Conservation (phyloP, 305 asterid genomes). For the Fraxinus baroniana region DNA sequence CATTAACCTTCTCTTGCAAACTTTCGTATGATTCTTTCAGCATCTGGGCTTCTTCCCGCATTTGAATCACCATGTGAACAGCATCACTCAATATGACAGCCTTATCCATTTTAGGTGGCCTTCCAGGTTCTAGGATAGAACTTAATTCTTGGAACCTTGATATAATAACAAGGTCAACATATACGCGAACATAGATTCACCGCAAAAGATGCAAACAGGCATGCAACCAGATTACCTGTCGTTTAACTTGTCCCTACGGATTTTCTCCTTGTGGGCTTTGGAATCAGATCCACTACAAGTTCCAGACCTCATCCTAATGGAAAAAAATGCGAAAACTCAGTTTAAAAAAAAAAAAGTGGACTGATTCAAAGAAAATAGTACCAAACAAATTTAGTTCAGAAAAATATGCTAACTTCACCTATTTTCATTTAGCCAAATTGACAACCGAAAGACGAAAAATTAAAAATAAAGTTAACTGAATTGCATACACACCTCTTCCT, state of each 20-base stretch:
- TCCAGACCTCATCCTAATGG: slow-evolving; percentile 39
- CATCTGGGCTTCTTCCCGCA: slow-evolving; percentile 56
- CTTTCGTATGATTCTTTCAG: slow-evolving; percentile 40
- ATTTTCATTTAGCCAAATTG: background rate
- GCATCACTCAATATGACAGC: slow-evolving; percentile 48
- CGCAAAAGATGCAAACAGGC: background rate
- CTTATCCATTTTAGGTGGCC: slow-evolving; percentile 56
- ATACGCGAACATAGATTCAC: background rate
- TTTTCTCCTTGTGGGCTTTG: slow-evolving; percentile 56
- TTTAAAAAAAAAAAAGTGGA: background rate
- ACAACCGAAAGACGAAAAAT: background rate
- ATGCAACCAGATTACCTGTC: slow-evolving; percentile 42
- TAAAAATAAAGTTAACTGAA: background rate
- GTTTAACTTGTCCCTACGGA: slow-evolving; percentile 59
- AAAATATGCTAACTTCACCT: background rate
- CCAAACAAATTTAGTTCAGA: background rate
- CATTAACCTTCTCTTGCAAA: slow-evolving; percentile 46
- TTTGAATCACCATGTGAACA: slow-evolving; percentile 43
- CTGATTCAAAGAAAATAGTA: background rate
- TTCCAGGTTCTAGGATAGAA: slow-evolving; percentile 53
- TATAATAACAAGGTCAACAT: slow-evolving; percentile 15
- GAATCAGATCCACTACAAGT: slow-evolving; percentile 43
- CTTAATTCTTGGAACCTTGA: slow-evolving; percentile 60
- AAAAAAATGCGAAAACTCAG: background rate
- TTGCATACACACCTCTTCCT: slow-evolving; percentile 43